phyloP scores from a whole-genome alignment of 2,329 filamentous ascomycete genomes.

The Fusarium sp. region DNA sequence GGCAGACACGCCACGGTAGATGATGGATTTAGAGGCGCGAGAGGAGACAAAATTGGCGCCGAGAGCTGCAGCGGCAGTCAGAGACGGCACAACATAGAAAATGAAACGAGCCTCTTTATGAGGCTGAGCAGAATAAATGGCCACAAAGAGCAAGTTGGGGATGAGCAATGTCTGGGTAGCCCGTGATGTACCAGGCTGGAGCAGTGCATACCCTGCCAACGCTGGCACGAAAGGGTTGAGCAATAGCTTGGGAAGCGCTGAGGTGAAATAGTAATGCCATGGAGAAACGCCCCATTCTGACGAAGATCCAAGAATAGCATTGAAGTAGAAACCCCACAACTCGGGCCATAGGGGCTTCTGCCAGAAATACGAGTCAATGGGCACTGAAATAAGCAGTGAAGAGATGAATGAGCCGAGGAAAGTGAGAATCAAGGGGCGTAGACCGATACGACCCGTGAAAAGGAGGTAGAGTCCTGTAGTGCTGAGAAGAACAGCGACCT shows the following conservation, averaged over 20 bases:
- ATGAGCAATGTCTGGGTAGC: slow-evolving; percentile 62
- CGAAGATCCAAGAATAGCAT: slow-evolving; percentile 84
- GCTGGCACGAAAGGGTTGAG: slow-evolving; percentile 77
- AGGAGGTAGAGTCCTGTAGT: slow-evolving; percentile 74
- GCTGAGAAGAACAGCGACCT: slow-evolving; percentile 82
- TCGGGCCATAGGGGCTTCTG: slow-evolving; percentile 89
- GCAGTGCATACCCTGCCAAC: slow-evolving; percentile 63
- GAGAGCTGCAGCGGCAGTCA: slow-evolving; percentile 81
- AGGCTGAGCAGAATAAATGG: slow-evolving; percentile 85
- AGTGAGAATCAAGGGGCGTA: slow-evolving; percentile 69
- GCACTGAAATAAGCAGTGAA: slow-evolving; percentile 75
- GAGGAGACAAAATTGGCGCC: slow-evolving; percentile 76
- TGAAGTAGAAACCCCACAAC: slow-evolving; percentile 88
- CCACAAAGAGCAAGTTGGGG: slow-evolving; percentile 77
- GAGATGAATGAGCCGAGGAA: slow-evolving; percentile 72
- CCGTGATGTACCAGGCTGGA: slow-evolving; percentile 55
- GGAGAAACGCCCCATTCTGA: slow-evolving; percentile 88
- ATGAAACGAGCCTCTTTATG: slow-evolving; percentile 98
- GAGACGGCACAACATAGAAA: slow-evolving; percentile 82
- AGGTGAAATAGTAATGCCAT: slow-evolving; percentile 86
- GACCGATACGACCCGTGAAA: slow-evolving; percentile 59
- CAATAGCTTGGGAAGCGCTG: slow-evolving; percentile 82
- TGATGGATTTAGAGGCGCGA: slow-evolving; percentile 67
- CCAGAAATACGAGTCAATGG: slow-evolving; percentile 94
- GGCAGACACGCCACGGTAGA: slow-evolving; percentile 65